These are phyloP conservation scores for Suillus decipiens DNA, from an alignment of 768 basidiomycete species.

Conservation along the genomic window DNA sequence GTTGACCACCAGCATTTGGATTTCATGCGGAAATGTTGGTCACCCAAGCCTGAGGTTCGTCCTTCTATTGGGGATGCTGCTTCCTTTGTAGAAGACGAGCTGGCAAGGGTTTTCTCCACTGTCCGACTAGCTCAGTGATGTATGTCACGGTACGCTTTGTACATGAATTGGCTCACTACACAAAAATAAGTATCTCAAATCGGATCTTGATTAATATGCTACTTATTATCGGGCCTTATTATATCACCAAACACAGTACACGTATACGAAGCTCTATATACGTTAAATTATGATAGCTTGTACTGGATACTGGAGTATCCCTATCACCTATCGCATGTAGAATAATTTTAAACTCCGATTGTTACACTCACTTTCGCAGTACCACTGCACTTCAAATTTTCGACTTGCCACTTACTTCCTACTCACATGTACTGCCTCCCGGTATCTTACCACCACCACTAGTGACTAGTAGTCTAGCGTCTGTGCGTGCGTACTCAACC, in stretches of 20 bases:
- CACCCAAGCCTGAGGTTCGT: not conserved
- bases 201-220: not conserved
- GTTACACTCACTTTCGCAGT: not conserved
- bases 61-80: not conserved
- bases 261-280: not conserved
- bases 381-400: not conserved
- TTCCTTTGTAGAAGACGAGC: not conserved
- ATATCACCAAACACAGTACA: not conserved
- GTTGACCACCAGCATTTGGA: not conserved
- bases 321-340: too few relatives aligned
- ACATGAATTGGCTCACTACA: not conserved
- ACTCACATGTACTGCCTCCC: too few relatives aligned
- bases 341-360: slow-evolving; percentile 1
- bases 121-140: not conserved
- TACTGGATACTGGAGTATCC: not conserved
- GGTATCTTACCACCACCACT: too few relatives aligned
- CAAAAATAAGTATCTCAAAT: too few relatives aligned
- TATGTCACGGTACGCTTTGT: not conserved
- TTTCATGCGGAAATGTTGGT: slow-evolving; percentile 3
- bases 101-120: not conserved
- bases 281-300: not conserved
- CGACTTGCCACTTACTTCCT: not conserved
- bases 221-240: too few relatives aligned
- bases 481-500: not conserved
- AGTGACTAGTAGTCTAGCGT: too few relatives aligned